Conservation (phyloP, 495 filamentous ascomycete genomes). For the Hapsidospora chrysogenum region DNA sequence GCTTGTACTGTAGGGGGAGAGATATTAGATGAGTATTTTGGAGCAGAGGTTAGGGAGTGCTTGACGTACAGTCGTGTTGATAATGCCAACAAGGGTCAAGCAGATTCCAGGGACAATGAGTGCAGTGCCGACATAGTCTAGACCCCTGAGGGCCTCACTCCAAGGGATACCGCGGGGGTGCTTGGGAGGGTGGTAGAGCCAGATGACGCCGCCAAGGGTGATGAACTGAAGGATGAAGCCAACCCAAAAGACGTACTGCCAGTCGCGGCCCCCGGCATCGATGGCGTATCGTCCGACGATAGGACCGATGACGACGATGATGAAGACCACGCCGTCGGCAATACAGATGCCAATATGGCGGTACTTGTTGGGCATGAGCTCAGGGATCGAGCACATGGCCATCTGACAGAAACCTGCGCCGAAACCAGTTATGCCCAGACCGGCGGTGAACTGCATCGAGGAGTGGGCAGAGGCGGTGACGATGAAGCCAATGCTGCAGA, state of each 20-base stretch:
- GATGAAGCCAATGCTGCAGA: constrained; percentile 9
- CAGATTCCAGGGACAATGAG: constrained; percentile 8
- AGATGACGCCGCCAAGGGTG: constrained; percentile 6
- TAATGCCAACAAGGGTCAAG: not conserved
- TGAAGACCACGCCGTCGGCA: not conserved
- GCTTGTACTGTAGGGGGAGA: not conserved
- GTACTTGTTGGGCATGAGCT: not conserved
- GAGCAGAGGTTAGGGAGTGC: too few relatives aligned
- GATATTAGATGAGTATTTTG: not conserved
- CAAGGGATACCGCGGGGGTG: constrained; percentile 14
- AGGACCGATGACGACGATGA: not conserved
- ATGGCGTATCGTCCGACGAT: constrained; percentile 4
- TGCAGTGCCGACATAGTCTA: constrained; percentile 15
- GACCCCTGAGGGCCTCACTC: constrained; percentile 10
- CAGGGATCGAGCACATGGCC: not conserved
- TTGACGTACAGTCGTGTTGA: not conserved
- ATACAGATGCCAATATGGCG: not conserved
- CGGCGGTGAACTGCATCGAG: constrained; percentile 9
- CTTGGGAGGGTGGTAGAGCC: constrained; percentile 12
- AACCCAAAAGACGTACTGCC: constrained; percentile 13
- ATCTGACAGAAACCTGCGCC: not conserved
- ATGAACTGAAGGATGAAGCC: constrained; percentile 9
- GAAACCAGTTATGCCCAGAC: constrained; percentile 11
- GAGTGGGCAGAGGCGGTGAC: constrained; percentile 7
- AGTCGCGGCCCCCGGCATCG: not conserved